These are phyloP conservation scores for Pestalotiopsis sp. DNA, from an alignment of 2,329 filamentous ascomycete genomes.

Conservation along the genomic window DNA sequence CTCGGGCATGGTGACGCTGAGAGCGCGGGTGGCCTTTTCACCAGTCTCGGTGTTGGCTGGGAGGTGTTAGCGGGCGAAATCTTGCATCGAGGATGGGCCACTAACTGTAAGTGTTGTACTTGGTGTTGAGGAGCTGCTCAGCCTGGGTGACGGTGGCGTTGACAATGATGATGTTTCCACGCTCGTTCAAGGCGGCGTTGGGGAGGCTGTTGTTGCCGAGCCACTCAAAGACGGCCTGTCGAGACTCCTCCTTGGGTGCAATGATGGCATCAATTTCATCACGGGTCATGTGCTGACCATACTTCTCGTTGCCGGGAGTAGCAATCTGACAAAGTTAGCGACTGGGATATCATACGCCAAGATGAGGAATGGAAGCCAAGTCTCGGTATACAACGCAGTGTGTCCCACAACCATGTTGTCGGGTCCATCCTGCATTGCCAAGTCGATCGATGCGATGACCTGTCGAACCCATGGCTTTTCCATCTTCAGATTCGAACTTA, in stretches of 20 bases:
- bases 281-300: conserved; percentile 11
- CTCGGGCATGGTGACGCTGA: conserved; percentile 4
- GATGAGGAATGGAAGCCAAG: not conserved
- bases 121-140: conserved; percentile 11
- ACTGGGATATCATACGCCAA: not conserved
- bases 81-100: not conserved
- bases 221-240: conserved; percentile 7
- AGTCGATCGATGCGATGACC: not conserved
- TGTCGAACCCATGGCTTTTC: not conserved
- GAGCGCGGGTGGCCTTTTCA: not conserved
- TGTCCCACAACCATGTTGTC: not conserved
- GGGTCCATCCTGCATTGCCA: not conserved
- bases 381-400: not conserved
- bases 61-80: not conserved
- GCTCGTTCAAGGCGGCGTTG: not conserved
- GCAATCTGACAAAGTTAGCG: conserved; percentile 4
- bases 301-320: conserved; percentile 8
- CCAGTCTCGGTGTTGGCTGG: conserved; percentile 8
- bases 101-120: conserved; percentile 12
- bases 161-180: conserved; percentile 6
- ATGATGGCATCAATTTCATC: conserved; percentile 12
- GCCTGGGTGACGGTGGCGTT: conserved; percentile 7
- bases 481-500: not conserved
- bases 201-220: conserved; percentile 9
- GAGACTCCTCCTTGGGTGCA: conserved; percentile 10